A percentile compares a stretch with the other conserved stretches of the same genome.
These are phyloP conservation scores for Populus pruinosa DNA, from an alignment of 345 rosid genomes.

Conservation along the genomic window DNA sequence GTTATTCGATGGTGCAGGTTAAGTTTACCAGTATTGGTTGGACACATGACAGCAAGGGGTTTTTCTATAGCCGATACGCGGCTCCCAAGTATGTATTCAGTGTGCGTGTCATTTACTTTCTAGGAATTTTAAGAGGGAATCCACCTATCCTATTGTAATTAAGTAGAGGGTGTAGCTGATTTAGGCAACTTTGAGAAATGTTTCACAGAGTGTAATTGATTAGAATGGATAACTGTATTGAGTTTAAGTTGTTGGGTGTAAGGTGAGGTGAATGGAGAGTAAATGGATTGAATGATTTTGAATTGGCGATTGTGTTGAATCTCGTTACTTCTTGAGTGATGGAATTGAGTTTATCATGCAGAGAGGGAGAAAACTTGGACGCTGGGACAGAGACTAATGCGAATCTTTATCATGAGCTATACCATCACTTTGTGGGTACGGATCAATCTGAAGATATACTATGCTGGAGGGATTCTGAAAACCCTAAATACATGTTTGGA, in stretches of 20 bases:
- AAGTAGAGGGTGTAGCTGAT: no score
- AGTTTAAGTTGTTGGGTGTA: not conserved
- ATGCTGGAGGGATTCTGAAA: constrained; percentile 84
- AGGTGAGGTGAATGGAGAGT: not conserved
- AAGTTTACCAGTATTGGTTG: constrained; percentile 77
- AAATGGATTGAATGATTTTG: not conserved
- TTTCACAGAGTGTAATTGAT: not conserved
- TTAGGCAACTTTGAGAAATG: no score
- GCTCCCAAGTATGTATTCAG: constrained; percentile 58
- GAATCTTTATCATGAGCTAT: constrained; percentile 68
- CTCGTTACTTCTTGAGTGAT: not conserved
- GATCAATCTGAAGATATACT: constrained; percentile 77
- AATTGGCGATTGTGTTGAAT: not conserved
- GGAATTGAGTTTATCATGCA: constrained; percentile 21
- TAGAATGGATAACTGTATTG: not conserved
- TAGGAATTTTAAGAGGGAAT: no score
- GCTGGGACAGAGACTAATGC: constrained; percentile 90
- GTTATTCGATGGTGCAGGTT: constrained; percentile 36
- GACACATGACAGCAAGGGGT: constrained; percentile 84
- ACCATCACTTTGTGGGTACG: constrained; percentile 74
- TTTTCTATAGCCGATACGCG: constrained; percentile 89
- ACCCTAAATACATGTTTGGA: constrained; percentile 61
- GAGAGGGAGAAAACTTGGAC: constrained; percentile 72
- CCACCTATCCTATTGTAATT: no score
- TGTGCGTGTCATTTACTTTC: not conserved